Evolutionary conservation across 768 basidiomycete species (phyloP), one percentile per base, ranked within the genome.

Genomic region (Tricholoma saponaceum): DNA sequence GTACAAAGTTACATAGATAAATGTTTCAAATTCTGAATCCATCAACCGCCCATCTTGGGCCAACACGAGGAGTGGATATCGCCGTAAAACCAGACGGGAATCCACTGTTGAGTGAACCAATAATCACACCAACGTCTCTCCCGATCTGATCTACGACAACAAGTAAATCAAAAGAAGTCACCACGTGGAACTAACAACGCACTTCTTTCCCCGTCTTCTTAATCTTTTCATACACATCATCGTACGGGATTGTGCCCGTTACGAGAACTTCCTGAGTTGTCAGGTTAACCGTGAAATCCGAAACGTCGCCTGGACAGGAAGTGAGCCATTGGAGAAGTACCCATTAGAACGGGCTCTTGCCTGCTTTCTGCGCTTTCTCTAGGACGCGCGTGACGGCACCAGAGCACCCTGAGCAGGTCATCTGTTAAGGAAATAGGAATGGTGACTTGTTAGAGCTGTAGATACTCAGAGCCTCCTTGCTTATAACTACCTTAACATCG

Each of bases 121-220:
- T 2, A 5, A 26, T 49, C 47, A 49, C 14, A 49, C 5, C 47
- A 49, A 49, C 5, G 26, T 49, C 26, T 49, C 47, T 16, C 47
- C 47, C 28, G 47, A 49, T 49, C 47, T 49, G 6, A 49, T 49
- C 47, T 49, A 49, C 6, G 20, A 47, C 2, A 25, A 28, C 46
- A 2, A 44, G 16, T 16, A n/a, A 49, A 3, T 49, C 47, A n/a
- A 16, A 49, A n/a, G 26, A 28, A 28, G 16, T 28, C 4, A 3
- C 26, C 1, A 22, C 23, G 47, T 5, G n/a, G 47, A 49, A 7
- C 18, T 4, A 20, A 7, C 25, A 28, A 67, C 74, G 4, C 53
- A 91, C 92, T 86, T 90, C 82, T 74, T 95, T 95, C 61, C 94
- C 94, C 9, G 93, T 96, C 83, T 94, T 95, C 80, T 84, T 83